A percentile compares a stretch with the other conserved stretches of the same genome.
phyloP scores from a whole-genome alignment of 2,329 filamentous ascomycete species.

The Arthrobotrys pseudoclavata region DNA sequence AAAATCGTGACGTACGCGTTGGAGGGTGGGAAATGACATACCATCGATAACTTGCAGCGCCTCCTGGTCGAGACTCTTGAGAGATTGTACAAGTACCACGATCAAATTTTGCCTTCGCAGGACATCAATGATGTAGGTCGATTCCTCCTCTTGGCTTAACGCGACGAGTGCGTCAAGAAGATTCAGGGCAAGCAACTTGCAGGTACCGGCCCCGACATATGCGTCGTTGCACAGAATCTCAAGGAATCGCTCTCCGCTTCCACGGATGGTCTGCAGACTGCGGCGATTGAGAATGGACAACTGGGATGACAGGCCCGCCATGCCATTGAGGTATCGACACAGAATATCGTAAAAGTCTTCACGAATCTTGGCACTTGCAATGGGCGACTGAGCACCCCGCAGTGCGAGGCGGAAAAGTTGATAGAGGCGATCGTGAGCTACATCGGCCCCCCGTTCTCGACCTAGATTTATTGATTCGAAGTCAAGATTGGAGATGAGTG shows the following conservation, averaged over 20 bases:
- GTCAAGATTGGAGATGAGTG: slow-evolving; percentile 65
- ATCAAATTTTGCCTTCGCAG: slow-evolving; percentile 91
- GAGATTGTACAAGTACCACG: slow-evolving; percentile 87
- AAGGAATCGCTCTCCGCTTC: slow-evolving; percentile 83
- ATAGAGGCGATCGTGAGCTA: slow-evolving; percentile 89
- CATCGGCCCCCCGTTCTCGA: slow-evolving; percentile 72
- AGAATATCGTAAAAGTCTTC: slow-evolving; percentile 92
- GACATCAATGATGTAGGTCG: slow-evolving; percentile 80
- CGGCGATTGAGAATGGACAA: slow-evolving; percentile 68
- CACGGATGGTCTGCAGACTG: slow-evolving; percentile 78
- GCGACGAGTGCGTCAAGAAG: slow-evolving; percentile 83
- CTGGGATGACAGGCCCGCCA: slow-evolving; percentile 72
- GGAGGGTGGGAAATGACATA: slow-evolving; percentile 66
- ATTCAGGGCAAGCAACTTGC: slow-evolving; percentile 86
- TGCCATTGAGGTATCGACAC: slow-evolving; percentile 83
- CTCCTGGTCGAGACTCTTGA: slow-evolving; percentile 82
- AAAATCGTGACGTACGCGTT: not conserved
- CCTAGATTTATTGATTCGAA: slow-evolving; percentile 66
- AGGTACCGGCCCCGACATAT: slow-evolving; percentile 83
- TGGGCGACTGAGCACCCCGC: slow-evolving; percentile 80
- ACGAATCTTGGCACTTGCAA: slow-evolving; percentile 78
- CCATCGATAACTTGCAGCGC: slow-evolving; percentile 73
- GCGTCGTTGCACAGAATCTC: slow-evolving; percentile 94
- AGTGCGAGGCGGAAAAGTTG: slow-evolving; percentile 91
- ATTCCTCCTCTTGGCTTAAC: slow-evolving; percentile 79